A percentile compares a stretch with the other conserved stretches of the same genome.
Evolutionary conservation across 192 early-diverging fungal species (phyloP).

Genomic region (Umbelopsis ramanniana): DNA sequence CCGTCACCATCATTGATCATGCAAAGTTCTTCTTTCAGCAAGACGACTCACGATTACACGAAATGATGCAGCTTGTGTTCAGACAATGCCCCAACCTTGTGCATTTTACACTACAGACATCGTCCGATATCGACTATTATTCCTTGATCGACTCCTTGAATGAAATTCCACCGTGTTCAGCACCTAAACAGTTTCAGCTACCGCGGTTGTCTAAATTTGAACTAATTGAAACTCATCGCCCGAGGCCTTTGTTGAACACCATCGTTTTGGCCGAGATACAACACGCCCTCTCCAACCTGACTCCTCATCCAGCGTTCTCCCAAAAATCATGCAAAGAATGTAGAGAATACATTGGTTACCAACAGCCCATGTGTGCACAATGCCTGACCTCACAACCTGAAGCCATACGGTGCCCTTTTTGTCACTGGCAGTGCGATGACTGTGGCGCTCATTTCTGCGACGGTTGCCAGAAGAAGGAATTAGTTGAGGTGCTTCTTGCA

Average conservation of each 20-base stretch:
- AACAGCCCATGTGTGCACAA: slow-evolving; percentile 11
- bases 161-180: neutral
- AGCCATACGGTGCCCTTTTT: neutral
- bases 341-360: slow-evolving; percentile 11
- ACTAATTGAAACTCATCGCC: slow-evolving; percentile 8
- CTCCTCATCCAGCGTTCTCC: neutral
- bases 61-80: slow-evolving; percentile 10
- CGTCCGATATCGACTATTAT: slow-evolving; percentile 8
- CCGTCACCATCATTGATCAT: neutral
- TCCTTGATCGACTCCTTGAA: neutral
- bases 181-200: neutral
- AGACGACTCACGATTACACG: neutral
- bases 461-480: neutral
- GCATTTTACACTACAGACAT: slow-evolving; percentile 14
- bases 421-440: slow-evolving; percentile 17
- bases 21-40: slow-evolving; percentile 18
- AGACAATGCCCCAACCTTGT: neutral
- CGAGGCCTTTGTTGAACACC: neutral
- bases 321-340: slow-evolving; percentile 14
- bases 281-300: neutral
- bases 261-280: neutral
- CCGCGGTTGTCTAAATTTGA: neutral
- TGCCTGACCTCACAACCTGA: neutral
- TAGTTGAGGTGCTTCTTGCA: slow-evolving; percentile 5
- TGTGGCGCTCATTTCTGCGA: slow-evolving; percentile 12